Evolutionary conservation across 768 basidiomycete genomes (phyloP).

Genomic region (Serendipita indica): DNA sequence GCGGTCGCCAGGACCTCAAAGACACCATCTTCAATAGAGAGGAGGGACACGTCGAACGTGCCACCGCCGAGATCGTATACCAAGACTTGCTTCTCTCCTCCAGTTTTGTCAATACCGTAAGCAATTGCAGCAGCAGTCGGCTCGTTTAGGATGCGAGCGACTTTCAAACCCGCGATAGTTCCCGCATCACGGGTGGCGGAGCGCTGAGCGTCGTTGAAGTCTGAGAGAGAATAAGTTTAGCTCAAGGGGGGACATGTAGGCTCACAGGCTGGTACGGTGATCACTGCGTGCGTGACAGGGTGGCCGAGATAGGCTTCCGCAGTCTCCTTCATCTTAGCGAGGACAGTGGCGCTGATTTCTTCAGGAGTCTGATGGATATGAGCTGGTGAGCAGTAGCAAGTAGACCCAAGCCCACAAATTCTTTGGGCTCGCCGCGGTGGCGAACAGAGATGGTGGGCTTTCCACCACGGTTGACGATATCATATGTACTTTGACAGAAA

Average conservation of each 20-base stretch:
- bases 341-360: conserved; percentile 31
- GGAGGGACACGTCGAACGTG: conserved; percentile 28
- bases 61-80: conserved; percentile 31
- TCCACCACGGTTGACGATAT: conserved; percentile 23
- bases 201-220: conserved; percentile 35
- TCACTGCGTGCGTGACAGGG: conserved; percentile 33
- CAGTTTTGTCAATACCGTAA: conserved; percentile 34
- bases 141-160: conserved; percentile 36
- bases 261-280: conserved; percentile 31
- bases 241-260: background rate
- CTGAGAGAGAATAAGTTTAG: conserved; percentile 8
- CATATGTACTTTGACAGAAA: conserved; percentile 21
- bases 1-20: conserved; percentile 27
- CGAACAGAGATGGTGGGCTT: conserved; percentile 38
- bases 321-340: conserved; percentile 35
- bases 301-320: conserved; percentile 33
- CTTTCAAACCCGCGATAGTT: conserved; percentile 32
- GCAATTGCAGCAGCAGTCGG: conserved; percentile 36
- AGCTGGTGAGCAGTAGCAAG: background rate
- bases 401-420: conserved; percentile 24
- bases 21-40: conserved; percentile 30
- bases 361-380: conserved; percentile 26
- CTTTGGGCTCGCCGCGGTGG: conserved; percentile 31
- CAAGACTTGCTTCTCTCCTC: conserved; percentile 27
- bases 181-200: conserved; percentile 35